These are phyloP conservation scores for Candida anutae DNA, from an alignment of 1,139 yeast species.

Conservation along the genomic window DNA sequence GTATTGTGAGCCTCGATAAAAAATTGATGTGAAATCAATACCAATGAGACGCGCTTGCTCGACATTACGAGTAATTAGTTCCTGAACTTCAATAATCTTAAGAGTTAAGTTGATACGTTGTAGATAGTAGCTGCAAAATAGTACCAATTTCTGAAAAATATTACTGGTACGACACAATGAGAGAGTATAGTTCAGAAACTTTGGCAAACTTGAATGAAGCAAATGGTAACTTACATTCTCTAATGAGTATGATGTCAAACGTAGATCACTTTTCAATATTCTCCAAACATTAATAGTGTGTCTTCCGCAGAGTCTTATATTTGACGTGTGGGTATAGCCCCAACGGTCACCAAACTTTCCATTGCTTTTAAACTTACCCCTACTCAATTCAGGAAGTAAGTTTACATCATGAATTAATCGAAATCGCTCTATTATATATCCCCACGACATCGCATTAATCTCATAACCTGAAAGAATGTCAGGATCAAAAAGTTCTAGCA, in stretches of 20 bases:
- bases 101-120: constrained; percentile 38
- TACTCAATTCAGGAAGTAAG: constrained; percentile 32
- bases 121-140: constrained; percentile 45
- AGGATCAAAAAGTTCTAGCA: constrained; percentile 69
- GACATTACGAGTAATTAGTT: constrained; percentile 60
- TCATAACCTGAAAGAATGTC: constrained; percentile 86
- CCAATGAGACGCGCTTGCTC: constrained; percentile 87
- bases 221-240: constrained; percentile 70
- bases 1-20: constrained; percentile 86
- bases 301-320: constrained; percentile 63
- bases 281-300: constrained; percentile 86
- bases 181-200: constrained; percentile 42
- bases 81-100: constrained; percentile 52
- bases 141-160: constrained; percentile 17
- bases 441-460: constrained; percentile 79
- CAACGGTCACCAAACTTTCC: constrained; percentile 64
- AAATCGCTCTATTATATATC: constrained; percentile 70
- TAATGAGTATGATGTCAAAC: constrained; percentile 59
- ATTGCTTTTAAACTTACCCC: constrained; percentile 41
- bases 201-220: constrained; percentile 62
- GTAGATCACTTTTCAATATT: constrained; percentile 52
- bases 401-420: constrained; percentile 40
- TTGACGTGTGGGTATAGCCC: constrained; percentile 78
- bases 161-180: constrained; percentile 40
- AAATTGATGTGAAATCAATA: constrained; percentile 80